Conservation (phyloP, 106 monocot species). For the Dactylorhiza incarnata region DNA sequence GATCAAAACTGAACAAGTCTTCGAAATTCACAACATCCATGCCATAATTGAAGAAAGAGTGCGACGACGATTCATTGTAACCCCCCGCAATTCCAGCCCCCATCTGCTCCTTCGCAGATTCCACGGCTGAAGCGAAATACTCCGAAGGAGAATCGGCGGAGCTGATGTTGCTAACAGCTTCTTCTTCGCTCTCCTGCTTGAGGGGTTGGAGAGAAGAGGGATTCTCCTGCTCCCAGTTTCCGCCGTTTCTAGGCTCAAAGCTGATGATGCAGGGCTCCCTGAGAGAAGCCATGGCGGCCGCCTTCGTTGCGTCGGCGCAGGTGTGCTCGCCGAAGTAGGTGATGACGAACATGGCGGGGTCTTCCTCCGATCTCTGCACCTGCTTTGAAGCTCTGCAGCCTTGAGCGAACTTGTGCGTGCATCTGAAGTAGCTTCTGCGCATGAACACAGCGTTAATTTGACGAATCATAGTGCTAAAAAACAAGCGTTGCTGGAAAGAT, state of each 20-base stretch:
- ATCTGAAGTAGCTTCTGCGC: conserved; percentile 41
- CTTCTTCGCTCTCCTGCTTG: conserved; percentile 4
- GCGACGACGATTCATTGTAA: not conserved
- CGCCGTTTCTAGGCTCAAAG: not conserved
- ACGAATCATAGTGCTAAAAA: not conserved
- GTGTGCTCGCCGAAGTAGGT: conserved; percentile 45
- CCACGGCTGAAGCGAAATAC: not conserved
- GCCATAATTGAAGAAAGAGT: not conserved
- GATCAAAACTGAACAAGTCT: not conserved
- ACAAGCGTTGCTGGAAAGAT: too few relatives aligned
- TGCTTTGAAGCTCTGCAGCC: conserved; percentile 33
- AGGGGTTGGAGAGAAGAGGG: not conserved
- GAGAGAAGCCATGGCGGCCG: not conserved
- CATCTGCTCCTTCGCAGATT: not conserved
- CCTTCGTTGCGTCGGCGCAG: conserved; percentile 6
- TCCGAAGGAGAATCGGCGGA: conserved; percentile 1
- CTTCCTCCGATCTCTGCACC: conserved; percentile 31
- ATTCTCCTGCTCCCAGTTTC: not conserved
- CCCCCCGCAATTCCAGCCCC: not conserved
- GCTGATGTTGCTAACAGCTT: not conserved
- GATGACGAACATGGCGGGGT: conserved; percentile 21
- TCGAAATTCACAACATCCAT: not conserved
- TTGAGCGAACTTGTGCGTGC: conserved; percentile 28
- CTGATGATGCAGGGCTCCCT: not conserved
- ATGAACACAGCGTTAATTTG: not conserved